phyloP scores from a whole-genome alignment of 768 basidiomycete genomes.

The Lactarius akahatsu region DNA sequence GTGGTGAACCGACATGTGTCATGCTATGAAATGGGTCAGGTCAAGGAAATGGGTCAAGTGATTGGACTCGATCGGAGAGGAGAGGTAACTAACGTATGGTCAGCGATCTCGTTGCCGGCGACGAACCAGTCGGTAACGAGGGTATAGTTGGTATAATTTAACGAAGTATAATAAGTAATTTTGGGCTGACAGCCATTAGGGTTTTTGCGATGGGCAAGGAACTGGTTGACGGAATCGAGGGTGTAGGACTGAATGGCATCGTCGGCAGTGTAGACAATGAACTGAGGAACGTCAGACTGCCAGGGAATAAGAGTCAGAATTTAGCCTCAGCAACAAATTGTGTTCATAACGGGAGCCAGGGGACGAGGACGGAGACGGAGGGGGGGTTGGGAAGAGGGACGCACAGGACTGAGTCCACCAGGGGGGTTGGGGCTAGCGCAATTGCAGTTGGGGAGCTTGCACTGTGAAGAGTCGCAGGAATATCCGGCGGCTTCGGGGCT shows the following conservation, averaged over 20 bases:
- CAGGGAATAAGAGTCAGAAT: background rate
- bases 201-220: conserved; percentile 70
- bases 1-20: conserved; percentile 70
- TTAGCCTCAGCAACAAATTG: background rate
- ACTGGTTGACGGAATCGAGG: conserved; percentile 68
- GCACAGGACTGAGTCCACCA: conserved; percentile 63
- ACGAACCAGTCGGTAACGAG: conserved; percentile 80
- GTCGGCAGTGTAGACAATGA: conserved; percentile 73
- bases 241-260: conserved; percentile 79
- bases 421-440: conserved; percentile 74
- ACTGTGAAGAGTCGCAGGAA: conserved; percentile 62
- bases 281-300: conserved; percentile 60
- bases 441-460: conserved; percentile 67
- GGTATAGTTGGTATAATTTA: conserved; percentile 74
- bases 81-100: conserved; percentile 57
- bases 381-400: conserved; percentile 31
- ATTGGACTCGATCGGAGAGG: background rate
- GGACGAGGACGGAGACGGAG: background rate
- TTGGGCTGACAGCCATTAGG: conserved; percentile 73
- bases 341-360: background rate
- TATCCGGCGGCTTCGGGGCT: conserved; percentile 61
- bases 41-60: background rate
- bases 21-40: conserved; percentile 46
- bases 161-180: conserved; percentile 74
- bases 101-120: conserved; percentile 80